phyloP scores from a whole-genome alignment of 2,329 filamentous ascomycete species.

The Bipolaris cookei region DNA sequence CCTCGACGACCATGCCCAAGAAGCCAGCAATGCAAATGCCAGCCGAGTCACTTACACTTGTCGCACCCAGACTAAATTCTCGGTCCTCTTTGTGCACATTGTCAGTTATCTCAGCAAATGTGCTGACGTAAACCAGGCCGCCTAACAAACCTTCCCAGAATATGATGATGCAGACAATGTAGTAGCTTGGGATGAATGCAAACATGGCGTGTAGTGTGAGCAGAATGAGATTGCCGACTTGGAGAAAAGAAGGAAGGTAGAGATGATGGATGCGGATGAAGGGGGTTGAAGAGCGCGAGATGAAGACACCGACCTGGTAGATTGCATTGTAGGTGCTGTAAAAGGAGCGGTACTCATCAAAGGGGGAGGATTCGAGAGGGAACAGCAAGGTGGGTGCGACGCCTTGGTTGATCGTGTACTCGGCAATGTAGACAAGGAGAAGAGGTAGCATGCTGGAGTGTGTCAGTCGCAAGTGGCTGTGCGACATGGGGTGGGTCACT shows the following conservation, averaged over 20 bases:
- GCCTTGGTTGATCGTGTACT: slow-evolving; percentile 98
- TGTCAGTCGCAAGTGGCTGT: slow-evolving; percentile 12
- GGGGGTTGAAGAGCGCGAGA: slow-evolving; percentile 88
- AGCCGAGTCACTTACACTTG: slow-evolving; percentile 88
- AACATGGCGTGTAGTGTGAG: slow-evolving; percentile 78
- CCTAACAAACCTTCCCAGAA: slow-evolving; percentile 96
- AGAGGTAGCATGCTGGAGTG: slow-evolving; percentile 78
- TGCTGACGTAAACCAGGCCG: slow-evolving; percentile 86
- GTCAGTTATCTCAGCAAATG: slow-evolving; percentile 92
- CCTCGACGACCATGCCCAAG: slow-evolving; percentile 81
- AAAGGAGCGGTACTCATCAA: slow-evolving; percentile 80
- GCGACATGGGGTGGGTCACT: slow-evolving; percentile 29
- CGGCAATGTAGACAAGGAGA: slow-evolving; percentile 89
- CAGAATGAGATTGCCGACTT: slow-evolving; percentile 76
- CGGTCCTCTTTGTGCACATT: slow-evolving; percentile 76
- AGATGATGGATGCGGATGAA: slow-evolving; percentile 82
- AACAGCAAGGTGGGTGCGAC: slow-evolving; percentile 90
- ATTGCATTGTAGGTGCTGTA: slow-evolving; percentile 95
- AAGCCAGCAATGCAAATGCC: slow-evolving; percentile 91
- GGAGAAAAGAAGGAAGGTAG: slow-evolving; percentile 82
- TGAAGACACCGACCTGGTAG: slow-evolving; percentile 93
- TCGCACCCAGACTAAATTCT: slow-evolving; percentile 89
- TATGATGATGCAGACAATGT: slow-evolving; percentile 80
- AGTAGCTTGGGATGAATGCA: slow-evolving; percentile 49
- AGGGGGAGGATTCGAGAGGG: slow-evolving; percentile 76